phyloP scores from a whole-genome alignment of 1,139 yeast genomes.

The Yamadazyma sp. region DNA sequence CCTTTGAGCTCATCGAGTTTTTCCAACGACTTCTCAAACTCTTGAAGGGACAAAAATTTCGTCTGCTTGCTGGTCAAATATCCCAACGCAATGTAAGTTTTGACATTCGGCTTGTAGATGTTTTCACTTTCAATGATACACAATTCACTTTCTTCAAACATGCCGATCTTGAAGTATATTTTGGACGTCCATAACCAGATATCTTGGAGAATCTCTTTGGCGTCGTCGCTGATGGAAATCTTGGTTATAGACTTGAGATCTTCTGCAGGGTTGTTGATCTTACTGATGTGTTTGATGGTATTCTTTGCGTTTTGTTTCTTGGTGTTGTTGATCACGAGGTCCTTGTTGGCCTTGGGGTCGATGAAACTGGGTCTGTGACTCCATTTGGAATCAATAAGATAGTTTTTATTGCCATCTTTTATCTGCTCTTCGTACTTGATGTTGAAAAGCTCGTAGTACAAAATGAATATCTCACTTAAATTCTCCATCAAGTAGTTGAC shows the following conservation, averaged over 20 bases:
- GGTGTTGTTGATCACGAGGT: constrained; percentile 7
- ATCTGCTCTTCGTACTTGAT: constrained; percentile 22
- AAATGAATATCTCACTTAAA: constrained; percentile 63
- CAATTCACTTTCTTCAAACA: constrained; percentile 62
- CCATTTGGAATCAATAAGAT: constrained; percentile 30
- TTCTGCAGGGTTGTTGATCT: constrained; percentile 7
- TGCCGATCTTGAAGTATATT: constrained; percentile 59
- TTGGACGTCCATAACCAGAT: constrained; percentile 78
- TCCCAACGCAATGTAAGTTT: constrained; percentile 58
- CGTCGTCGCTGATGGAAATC: constrained; percentile 11
- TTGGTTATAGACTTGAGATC: constrained; percentile 11
- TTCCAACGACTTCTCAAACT: constrained; percentile 69
- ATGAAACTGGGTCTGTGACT: constrained; percentile 50
- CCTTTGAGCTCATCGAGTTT: constrained; percentile 21
- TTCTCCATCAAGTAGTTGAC: constrained; percentile 60
- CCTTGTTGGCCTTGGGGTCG: constrained; percentile 27
- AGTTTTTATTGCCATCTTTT: constrained; percentile 9
- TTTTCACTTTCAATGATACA: constrained; percentile 74
- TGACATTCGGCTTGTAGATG: constrained; percentile 47
- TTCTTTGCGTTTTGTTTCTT: constrained; percentile 21
- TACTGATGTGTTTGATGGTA: constrained; percentile 21
- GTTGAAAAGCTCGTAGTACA: constrained; percentile 57
- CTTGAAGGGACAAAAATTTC: constrained; percentile 56
- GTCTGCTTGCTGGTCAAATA: constrained; percentile 40
- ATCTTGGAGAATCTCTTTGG: constrained; percentile 48